Conservation (phyloP, 2,329 filamentous ascomycete species). For the Penicillium sp. region DNA sequence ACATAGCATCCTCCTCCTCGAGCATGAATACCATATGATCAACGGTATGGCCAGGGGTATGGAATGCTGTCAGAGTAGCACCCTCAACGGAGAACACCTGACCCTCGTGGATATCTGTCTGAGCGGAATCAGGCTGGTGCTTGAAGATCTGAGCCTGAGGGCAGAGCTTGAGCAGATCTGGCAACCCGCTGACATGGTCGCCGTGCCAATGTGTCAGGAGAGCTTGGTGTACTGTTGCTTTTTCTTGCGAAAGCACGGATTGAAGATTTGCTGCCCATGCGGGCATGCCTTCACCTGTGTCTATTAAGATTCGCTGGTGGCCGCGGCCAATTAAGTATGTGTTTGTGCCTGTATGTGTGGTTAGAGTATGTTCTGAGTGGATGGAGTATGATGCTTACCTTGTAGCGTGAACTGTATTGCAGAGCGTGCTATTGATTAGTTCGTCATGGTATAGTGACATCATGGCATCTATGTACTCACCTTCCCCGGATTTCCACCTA, state of each 20-base stretch:
- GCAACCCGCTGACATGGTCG: constrained; percentile 78
- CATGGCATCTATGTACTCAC: constrained; percentile 36
- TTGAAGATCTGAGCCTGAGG: constrained; percentile 66
- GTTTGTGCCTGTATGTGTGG: constrained; percentile 64
- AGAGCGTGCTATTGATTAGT: constrained; percentile 6
- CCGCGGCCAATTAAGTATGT: constrained; percentile 89
- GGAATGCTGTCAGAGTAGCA: constrained; percentile 61
- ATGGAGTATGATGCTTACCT: constrained; percentile 33
- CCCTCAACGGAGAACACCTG: constrained; percentile 53
- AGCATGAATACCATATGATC: constrained; percentile 81
- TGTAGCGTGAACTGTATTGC: constrained; percentile 55
- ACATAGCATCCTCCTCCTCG: constrained; percentile 75
- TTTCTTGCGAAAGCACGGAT: constrained; percentile 63
- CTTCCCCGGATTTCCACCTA: constrained; percentile 89
- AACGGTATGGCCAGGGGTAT: constrained; percentile 71
- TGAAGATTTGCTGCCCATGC: constrained; percentile 69
- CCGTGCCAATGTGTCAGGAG: constrained; percentile 90
- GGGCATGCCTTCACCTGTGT: constrained; percentile 79
- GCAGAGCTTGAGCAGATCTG: constrained; percentile 63
- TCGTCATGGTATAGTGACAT: background rate
- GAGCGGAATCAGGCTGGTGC: constrained; percentile 52
- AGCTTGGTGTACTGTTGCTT: constrained; percentile 64
- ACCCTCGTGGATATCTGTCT: constrained; percentile 55
- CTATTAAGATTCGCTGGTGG: constrained; percentile 70
- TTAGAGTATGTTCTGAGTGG: background rate